A percentile compares a stretch with the other conserved stretches of the same genome.
Conservation (phyloP, 2,329 filamentous ascomycete genomes). For the Fusarium xylarioides region DNA sequence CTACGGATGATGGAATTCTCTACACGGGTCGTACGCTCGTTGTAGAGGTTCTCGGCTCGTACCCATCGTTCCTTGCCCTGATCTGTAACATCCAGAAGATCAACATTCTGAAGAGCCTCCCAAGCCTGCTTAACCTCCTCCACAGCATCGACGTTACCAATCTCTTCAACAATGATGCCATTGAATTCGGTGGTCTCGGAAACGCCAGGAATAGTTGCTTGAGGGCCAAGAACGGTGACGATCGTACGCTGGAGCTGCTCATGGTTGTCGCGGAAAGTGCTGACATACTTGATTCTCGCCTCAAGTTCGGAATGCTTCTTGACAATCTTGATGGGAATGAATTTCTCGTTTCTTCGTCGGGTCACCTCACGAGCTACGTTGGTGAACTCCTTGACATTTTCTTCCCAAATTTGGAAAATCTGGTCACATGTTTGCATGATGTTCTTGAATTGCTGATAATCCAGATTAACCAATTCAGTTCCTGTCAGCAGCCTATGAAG, state of each 20-base stretch:
- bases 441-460: constrained; percentile 87
- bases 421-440: constrained; percentile 85
- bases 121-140: constrained; percentile 96
- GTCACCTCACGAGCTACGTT: constrained; percentile 97
- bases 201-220: constrained; percentile 64
- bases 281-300: constrained; percentile 90
- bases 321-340: constrained; percentile 96
- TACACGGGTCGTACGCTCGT: constrained; percentile 94
- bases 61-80: constrained; percentile 94
- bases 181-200: constrained; percentile 62
- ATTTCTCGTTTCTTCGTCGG: constrained; percentile 92
- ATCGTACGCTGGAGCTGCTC: constrained; percentile 98
- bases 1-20: constrained; percentile 99
- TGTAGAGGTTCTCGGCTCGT: constrained; percentile 94
- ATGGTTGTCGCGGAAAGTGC: constrained; percentile 94
- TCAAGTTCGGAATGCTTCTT: constrained; percentile 90
- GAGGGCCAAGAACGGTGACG: constrained; percentile 91
- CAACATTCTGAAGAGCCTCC: constrained; percentile 91
- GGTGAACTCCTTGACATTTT: constrained; percentile 96
- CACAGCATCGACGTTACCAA: constrained; percentile 96
- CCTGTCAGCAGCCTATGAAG: constrained; percentile 88
- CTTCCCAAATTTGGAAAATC: constrained; percentile 94
- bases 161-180: constrained; percentile 85
- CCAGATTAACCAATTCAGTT: constrained; percentile 87
- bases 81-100: constrained; percentile 89